Evolutionary conservation across 192 early-diverging fungal species (phyloP), one percentile per base, ranked within the genome.

Genomic region (Coemansia sp.): DNA sequence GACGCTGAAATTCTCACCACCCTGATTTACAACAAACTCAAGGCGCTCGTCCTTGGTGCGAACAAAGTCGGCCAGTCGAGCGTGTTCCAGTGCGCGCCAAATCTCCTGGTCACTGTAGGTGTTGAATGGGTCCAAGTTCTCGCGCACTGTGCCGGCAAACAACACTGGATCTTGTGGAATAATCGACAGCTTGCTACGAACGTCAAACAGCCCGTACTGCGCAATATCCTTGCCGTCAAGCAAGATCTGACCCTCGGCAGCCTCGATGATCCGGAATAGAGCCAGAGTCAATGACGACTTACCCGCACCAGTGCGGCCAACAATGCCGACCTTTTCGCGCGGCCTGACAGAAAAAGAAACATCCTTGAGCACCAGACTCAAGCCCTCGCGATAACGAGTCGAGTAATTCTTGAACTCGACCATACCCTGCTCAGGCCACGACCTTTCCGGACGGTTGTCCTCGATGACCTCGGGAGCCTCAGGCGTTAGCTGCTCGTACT

Each of bases 91-190:
- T 0, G 87, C 90, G 7, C 76, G 46, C 94, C 94, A 96, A 49
- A 96, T 76, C 29, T 88, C 86, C 64, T 91, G 86, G 5, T 84
- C 82, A 46, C 79, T 36, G 43, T 79, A 67, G n/a, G 16, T 33
- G 60, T 67, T 46, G 61, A 85, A 87, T 4, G 87, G 87, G 47
- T 88, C 87, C 52, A 88, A 67, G 68, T 88, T 88, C 55, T 87
- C 86, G 51, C 87, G 87, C 18, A 88, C 55, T 5, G 90, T 89
- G 43, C 91, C 91, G 44, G 86, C 77, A 73, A 92, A 90, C 63
- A 91, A 65, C 10, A 94, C 87, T 9, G 93, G 91, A 43, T 96
- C 94, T 85, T 97, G 94, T 43, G 94, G 93, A 77, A 97, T 93
- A 63, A 97, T 91, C 3, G 91, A 90, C 59, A 97, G 68, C 29